Conservation (phyloP, 2,329 filamentous ascomycete species). For the Penicillium sp. region DNA sequence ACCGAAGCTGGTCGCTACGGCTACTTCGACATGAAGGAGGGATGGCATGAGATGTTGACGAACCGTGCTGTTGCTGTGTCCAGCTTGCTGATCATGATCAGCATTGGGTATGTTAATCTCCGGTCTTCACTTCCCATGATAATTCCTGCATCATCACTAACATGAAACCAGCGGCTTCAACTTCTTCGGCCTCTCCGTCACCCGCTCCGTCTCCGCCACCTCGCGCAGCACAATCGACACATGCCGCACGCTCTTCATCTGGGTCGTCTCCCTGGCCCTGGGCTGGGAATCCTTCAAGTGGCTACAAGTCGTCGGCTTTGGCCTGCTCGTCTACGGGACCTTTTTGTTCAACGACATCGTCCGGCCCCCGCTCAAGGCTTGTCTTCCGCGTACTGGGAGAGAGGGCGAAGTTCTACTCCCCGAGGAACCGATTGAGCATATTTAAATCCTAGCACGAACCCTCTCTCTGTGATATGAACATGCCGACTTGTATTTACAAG, state of each 20-base stretch:
- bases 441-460: constrained; percentile 20
- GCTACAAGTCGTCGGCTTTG: constrained; percentile 88
- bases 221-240: constrained; percentile 95
- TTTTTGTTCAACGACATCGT: constrained; percentile 95
- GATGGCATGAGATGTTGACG: constrained; percentile 72
- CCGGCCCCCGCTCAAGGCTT: constrained; percentile 69
- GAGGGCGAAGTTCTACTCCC: constrained; percentile 60
- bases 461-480: neutral
- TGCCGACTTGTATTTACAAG: neutral
- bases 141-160: too few relatives aligned
- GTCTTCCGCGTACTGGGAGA: constrained; percentile 52
- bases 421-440: constrained; percentile 79
- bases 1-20: constrained; percentile 70
- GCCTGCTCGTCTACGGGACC: constrained; percentile 86
- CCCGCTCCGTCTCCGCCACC: constrained; percentile 81
- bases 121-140: constrained; percentile 1
- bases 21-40: constrained; percentile 86
- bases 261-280: constrained; percentile 86
- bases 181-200: constrained; percentile 95
- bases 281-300: constrained; percentile 98
- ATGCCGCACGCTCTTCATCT: constrained; percentile 95
- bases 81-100: constrained; percentile 91
- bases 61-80: constrained; percentile 68
- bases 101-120: constrained; percentile 69
- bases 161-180: constrained; percentile 77